A percentile compares a stretch with the other conserved stretches of the same genome.
Evolutionary conservation across 2,329 filamentous ascomycete species (phyloP).

Genomic region (Fusarium abutilonis): DNA sequence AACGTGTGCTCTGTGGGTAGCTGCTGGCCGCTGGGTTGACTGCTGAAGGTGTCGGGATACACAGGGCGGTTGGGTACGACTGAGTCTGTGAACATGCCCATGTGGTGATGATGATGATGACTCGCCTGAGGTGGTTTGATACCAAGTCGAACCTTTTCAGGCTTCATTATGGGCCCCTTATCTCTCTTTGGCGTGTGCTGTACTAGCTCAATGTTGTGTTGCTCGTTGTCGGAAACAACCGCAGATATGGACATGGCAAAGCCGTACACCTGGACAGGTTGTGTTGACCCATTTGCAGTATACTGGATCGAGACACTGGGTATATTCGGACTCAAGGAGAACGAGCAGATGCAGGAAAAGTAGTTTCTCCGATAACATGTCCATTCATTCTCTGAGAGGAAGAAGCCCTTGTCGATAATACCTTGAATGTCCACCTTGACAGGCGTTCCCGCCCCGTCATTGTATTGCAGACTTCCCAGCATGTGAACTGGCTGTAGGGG

Average conservation of each 20-base stretch:
- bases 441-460: conserved; percentile 57
- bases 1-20: conserved; percentile 71
- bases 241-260: conserved; percentile 89
- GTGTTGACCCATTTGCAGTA: conserved; percentile 60
- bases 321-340: conserved; percentile 69
- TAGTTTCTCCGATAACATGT: conserved; percentile 94
- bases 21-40: conserved; percentile 47
- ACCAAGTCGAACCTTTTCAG: conserved; percentile 73
- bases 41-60: conserved; percentile 57
- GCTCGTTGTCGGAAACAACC: conserved; percentile 78
- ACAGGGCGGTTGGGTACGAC: conserved; percentile 42
- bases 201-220: conserved; percentile 83
- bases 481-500: conserved; percentile 62
- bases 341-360: conserved; percentile 86
- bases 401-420: conserved; percentile 90
- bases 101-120: conserved; percentile 56
- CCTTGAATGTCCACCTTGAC: conserved; percentile 80
- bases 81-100: conserved; percentile 57
- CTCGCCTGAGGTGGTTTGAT: conserved; percentile 70
- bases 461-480: conserved; percentile 70
- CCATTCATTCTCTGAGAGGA: conserved; percentile 82
- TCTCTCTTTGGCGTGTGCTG: conserved; percentile 93
- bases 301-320: conserved; percentile 61
- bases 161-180: conserved; percentile 82
- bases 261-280: conserved; percentile 72